Evolutionary conservation across 1,284 basidiomycete genomes (phyloP), one percentile per base, ranked within the genome.

Genomic region (Cerrena zonata): DNA sequence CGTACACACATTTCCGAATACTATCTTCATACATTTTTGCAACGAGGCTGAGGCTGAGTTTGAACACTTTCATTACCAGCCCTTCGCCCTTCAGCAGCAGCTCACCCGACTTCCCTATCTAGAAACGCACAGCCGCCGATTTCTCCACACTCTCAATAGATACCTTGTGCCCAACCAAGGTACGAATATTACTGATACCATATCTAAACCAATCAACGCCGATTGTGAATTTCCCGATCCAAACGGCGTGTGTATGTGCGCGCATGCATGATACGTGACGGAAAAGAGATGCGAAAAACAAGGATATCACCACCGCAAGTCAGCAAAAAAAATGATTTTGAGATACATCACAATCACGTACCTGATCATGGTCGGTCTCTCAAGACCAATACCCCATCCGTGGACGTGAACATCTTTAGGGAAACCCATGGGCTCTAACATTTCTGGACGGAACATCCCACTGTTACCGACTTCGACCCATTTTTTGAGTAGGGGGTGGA

Each of bases 331-430:
- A n/a, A n/a, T n/a, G n/a, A n/a, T n/a, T n/a, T n/a, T 42, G 11
- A 42, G 5, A 34, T 25, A 27, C 19, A 47, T 4, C 4, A 37
- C 15, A 22, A 18, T 22, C 19, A 71, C 84, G 55, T 57, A 91
- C 90, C 92, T 84, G 72, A 99, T 99, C 96, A 99, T 99, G 1
- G 96, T 99, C n/a, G 96, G 96, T 55, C 96, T 76, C 72, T 99
- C 96, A 30, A 99, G 76, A 64, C 86, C 84, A 58, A 99, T 81
- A 50, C 96, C 96, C 93, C 95, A 99, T 18, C 96, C 96, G 58
- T 96, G 88, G 2, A 98, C 95, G 47, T 94, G 87, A 10, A 99
- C 94, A 60, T 94, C 94, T 59, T 94, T 91, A 2, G 96, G 96
- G 64, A 99, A 86, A 39, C 96, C 96, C 94, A 99, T 99, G 7